Evolutionary conservation across 2,329 filamentous ascomycete species (phyloP).

Genomic region (Aspergillus sp.): DNA sequence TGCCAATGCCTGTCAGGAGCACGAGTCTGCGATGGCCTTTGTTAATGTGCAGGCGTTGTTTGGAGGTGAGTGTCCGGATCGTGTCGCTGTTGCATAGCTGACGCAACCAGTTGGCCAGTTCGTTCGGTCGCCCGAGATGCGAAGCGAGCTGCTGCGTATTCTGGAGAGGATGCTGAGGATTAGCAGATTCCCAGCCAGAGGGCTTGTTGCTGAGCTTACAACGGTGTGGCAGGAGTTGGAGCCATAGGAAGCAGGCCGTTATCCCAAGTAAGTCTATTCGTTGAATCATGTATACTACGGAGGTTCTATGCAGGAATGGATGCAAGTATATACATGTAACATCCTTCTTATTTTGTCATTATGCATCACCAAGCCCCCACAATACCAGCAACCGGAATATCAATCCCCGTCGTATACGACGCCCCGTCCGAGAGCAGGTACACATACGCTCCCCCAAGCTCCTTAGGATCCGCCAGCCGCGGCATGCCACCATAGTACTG

Average conservation of each 20-base stretch:
- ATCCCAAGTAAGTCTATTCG: too few species aligned
- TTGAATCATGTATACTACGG: too few species aligned
- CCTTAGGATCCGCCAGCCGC: conserved; percentile 52
- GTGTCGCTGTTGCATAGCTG: background rate
- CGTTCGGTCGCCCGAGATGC: conserved; percentile 12
- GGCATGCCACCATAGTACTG: conserved; percentile 61
- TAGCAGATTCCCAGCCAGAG: conserved; percentile 12
- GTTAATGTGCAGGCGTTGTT: conserved; percentile 23
- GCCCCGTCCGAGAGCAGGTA: conserved; percentile 52
- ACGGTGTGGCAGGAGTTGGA: conserved; percentile 20
- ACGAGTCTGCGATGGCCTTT: conserved; percentile 20
- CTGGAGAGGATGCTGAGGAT: conserved; percentile 15
- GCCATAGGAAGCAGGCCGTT: too few species aligned
- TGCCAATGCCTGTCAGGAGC: conserved; percentile 15
- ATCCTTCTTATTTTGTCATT: background rate
- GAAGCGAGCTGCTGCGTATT: conserved; percentile 8
- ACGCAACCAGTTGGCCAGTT: conserved; percentile 13
- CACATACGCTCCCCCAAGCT: conserved; percentile 58
- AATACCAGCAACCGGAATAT: conserved; percentile 41
- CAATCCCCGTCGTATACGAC: conserved; percentile 38
- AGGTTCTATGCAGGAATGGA: background rate
- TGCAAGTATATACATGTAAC: background rate
- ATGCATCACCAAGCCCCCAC: conserved; percentile 31
- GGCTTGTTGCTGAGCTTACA: conserved; percentile 12
- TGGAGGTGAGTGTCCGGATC: conserved; percentile 9